Conservation (phyloP, 73 alveolate genomes). For the Paramecium caudatum region DNA sequence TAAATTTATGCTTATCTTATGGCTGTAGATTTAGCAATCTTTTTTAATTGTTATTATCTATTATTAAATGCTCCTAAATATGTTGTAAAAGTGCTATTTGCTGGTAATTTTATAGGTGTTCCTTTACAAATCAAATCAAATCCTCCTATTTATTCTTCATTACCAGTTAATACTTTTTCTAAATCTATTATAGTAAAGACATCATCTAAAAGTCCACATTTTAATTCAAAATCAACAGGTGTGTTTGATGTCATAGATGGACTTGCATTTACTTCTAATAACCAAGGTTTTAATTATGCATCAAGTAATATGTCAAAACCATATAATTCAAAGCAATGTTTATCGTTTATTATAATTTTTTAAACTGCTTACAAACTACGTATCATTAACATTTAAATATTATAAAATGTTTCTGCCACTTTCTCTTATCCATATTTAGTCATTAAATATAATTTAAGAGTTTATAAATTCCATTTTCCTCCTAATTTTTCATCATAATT, state of each 20-base stretch:
- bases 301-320: conserved; percentile 99
- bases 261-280: conserved; percentile 92
- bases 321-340: conserved; percentile 99
- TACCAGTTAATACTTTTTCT: conserved; percentile 97
- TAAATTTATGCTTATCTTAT: conserved; percentile 90
- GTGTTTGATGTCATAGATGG: conserved; percentile 99
- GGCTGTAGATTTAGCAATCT: conserved; percentile 97
- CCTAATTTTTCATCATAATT: conserved; percentile 98
- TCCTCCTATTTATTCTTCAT: conserved; percentile 99
- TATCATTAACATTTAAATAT: conserved; percentile 91
- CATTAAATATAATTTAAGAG: conserved; percentile 94
- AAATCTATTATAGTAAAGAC: conserved; percentile 92
- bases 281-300: conserved; percentile 99
- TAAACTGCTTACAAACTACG: conserved; percentile 92
- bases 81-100: conserved; percentile 91
- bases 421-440: conserved; percentile 95
- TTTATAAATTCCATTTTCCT: conserved; percentile 98
- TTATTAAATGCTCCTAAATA: conserved; percentile 97
- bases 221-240: conserved; percentile 97
- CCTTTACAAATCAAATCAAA: conserved; percentile 99
- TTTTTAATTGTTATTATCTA: conserved; percentile 94
- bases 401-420: conserved; percentile 95
- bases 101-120: conserved; percentile 88
- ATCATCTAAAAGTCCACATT: conserved; percentile 98
- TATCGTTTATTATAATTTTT: conserved; percentile 98